A percentile compares a stretch with the other conserved stretches of the same genome.
Evolutionary conservation across 1,284 basidiomycete species (phyloP).

Genomic region (Apiotrichum siamense): DNA sequence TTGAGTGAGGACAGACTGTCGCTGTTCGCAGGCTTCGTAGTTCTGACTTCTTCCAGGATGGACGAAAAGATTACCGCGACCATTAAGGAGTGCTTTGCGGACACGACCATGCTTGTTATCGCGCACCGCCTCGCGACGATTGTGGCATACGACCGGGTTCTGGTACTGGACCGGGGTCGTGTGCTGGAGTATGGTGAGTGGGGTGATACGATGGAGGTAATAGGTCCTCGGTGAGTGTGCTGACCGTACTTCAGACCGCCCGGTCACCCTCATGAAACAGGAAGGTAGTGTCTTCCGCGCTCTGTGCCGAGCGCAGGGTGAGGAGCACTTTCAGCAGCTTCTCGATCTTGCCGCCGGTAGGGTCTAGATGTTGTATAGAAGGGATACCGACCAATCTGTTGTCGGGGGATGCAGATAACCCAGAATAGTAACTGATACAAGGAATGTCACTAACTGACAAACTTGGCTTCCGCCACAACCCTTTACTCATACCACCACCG

Average conservation of each 20-base stretch:
- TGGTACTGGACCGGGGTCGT: constrained; percentile 65
- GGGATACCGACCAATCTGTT: not conserved
- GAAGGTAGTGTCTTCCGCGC: constrained; percentile 28
- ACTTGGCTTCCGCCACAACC: no score
- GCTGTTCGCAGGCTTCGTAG: no score
- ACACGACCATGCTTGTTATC: constrained; percentile 62
- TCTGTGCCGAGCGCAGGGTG: constrained; percentile 42
- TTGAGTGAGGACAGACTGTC: constrained; percentile 50
- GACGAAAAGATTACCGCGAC: constrained; percentile 69
- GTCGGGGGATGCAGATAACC: not conserved
- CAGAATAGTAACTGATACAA: no score
- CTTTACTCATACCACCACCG: no score
- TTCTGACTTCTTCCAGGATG: constrained; percentile 52
- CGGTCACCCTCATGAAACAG: constrained; percentile 28
- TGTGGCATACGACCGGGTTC: constrained; percentile 56
- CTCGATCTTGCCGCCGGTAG: not conserved
- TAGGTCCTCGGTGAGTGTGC: no score
- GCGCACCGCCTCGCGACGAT: constrained; percentile 62
- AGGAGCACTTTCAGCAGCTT: constrained; percentile 38
- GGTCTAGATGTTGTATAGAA: not conserved
- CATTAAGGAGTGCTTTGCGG: constrained; percentile 63
- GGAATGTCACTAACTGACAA: no score
- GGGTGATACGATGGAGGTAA: no score
- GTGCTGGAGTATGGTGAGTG: constrained; percentile 44
- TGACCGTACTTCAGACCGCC: constrained; percentile 26